These are phyloP conservation scores for Blepharisma japonicum DNA, from an alignment of 73 alveolate species.

Conservation along the genomic window DNA sequence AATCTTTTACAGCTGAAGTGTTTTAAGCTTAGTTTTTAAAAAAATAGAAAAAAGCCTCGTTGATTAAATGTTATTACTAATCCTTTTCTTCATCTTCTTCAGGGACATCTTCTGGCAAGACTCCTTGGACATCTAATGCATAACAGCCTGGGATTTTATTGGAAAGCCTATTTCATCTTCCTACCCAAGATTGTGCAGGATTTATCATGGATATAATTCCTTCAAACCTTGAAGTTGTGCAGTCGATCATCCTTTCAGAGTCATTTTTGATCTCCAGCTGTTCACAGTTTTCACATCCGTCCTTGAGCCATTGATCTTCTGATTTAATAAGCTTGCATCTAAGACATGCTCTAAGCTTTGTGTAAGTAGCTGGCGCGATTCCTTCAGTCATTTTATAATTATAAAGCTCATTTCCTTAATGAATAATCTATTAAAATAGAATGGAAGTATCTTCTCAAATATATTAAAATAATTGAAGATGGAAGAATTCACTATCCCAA, in stretches of 20 bases:
- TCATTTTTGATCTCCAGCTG: neutral
- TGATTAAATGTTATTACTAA: neutral
- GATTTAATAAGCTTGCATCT: slow-evolving; percentile 48
- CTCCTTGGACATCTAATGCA: slow-evolving; percentile 43
- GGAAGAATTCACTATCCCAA: no score
- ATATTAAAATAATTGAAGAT: no score
- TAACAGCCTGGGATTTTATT: slow-evolving; percentile 51
- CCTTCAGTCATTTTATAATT: slow-evolving; percentile 16
- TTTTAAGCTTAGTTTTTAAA: no score
- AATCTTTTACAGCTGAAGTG: no score
- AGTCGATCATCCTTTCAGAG: neutral
- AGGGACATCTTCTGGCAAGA: slow-evolving; percentile 1
- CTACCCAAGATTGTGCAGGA: slow-evolving; percentile 53
- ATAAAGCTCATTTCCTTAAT: no score
- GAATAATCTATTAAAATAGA: no score
- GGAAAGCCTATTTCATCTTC: slow-evolving; percentile 39
- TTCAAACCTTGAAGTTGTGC: slow-evolving; percentile 39
- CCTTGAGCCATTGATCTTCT: slow-evolving; percentile 40
- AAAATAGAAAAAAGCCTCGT: no score
- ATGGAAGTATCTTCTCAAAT: no score
- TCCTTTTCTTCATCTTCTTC: slow-evolving; percentile 26
- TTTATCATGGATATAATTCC: slow-evolving; percentile 40
- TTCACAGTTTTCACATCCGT: slow-evolving; percentile 54
- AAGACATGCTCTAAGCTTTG: slow-evolving; percentile 45
- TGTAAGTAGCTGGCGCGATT: slow-evolving; percentile 10